phyloP scores from a whole-genome alignment of 2,329 filamentous ascomycete genomes.

The Aspergillus pseudonomiae region DNA sequence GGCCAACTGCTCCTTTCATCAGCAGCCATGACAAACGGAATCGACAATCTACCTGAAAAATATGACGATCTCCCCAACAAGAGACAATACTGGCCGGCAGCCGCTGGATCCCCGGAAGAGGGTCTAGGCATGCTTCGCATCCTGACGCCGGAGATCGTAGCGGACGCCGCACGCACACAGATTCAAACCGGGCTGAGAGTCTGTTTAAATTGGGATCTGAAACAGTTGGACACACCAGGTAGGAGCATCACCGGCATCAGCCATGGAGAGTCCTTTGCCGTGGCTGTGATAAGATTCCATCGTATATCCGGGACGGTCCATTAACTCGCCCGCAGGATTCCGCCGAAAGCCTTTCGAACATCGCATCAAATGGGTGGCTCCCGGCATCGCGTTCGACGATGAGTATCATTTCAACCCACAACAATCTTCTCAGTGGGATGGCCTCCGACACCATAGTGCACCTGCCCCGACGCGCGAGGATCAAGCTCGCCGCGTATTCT shows the following conservation, averaged over 20 bases:
- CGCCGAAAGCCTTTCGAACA: conserved; percentile 56
- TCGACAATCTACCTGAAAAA: conserved; percentile 31
- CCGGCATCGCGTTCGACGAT: conserved; percentile 53
- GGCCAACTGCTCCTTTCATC: neutral
- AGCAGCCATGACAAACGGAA: conserved; percentile 24
- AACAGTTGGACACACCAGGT: conserved; percentile 55
- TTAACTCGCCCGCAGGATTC: conserved; percentile 45
- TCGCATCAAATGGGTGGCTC: conserved; percentile 52
- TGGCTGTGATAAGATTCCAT: too few species aligned
- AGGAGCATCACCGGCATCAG: neutral
- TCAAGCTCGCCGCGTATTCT: conserved; percentile 34
- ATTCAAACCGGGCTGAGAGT: conserved; percentile 58
- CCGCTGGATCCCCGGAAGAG: conserved; percentile 53
- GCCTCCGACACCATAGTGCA: conserved; percentile 54
- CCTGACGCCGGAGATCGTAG: conserved; percentile 57
- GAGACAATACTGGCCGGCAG: conserved; percentile 53
- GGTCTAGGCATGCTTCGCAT: conserved; percentile 57
- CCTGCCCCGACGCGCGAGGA: conserved; percentile 41
- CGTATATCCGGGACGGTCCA: neutral
- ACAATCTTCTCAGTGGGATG: conserved; percentile 59
- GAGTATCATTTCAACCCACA: conserved; percentile 58
- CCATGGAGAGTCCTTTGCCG: too few species aligned
- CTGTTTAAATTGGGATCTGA: conserved; percentile 60
- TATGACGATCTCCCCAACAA: conserved; percentile 52
- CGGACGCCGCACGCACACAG: conserved; percentile 53